phyloP scores from a whole-genome alignment of 345 rosid species.

The Eucalyptus decipiens region DNA sequence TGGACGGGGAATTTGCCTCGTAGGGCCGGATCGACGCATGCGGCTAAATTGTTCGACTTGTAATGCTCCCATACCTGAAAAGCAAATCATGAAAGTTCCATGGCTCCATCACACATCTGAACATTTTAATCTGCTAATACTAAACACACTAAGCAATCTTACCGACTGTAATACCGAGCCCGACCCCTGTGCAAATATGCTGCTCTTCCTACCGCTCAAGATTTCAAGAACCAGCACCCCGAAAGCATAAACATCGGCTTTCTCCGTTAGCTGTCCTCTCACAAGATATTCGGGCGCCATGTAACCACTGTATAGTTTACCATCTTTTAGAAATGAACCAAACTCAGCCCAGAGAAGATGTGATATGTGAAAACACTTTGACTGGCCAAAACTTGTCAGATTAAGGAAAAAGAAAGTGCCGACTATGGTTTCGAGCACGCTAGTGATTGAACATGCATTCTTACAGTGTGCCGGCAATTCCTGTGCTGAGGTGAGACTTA shows the following conservation, averaged over 20 bases:
- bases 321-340: not conserved
- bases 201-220: slow-evolving; percentile 53
- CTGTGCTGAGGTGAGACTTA: slow-evolving; percentile 44
- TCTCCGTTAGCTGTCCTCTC: slow-evolving; percentile 62
- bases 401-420: not conserved
- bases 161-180: slow-evolving; percentile 39
- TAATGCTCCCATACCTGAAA: slow-evolving; percentile 62
- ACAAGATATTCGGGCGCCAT: slow-evolving; percentile 85
- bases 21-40: slow-evolving; percentile 28
- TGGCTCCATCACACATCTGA: not conserved
- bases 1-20: slow-evolving; percentile 7
- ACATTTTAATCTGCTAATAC: not conserved
- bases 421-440: not conserved
- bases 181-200: slow-evolving; percentile 34
- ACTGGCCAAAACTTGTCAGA: not conserved
- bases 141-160: not conserved
- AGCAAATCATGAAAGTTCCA: not conserved
- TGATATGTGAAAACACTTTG: not conserved
- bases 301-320: slow-evolving; percentile 39
- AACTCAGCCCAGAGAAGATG: not conserved
- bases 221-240: slow-evolving; percentile 69
- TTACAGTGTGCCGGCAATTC: slow-evolving; percentile 80
- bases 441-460: not conserved
- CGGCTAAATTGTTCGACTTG: slow-evolving; percentile 13
- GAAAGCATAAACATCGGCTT: slow-evolving; percentile 69